phyloP scores from a whole-genome alignment of 495 filamentous ascomycete genomes.

The Acidomyces sp. region DNA sequence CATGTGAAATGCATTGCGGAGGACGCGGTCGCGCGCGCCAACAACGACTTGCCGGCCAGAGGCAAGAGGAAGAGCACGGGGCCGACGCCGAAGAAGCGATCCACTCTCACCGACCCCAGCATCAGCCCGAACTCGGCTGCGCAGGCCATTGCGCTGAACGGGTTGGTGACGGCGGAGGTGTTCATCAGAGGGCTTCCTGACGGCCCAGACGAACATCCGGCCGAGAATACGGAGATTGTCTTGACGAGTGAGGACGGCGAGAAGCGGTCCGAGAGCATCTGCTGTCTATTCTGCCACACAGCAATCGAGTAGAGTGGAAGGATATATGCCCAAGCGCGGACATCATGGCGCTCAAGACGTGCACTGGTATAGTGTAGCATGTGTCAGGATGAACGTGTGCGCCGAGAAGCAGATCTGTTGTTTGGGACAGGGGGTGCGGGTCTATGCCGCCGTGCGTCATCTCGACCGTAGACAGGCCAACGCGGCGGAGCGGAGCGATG shows the following conservation, averaged over 20 bases:
- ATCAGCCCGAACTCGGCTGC: conserved; percentile 1
- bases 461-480: too few species aligned
- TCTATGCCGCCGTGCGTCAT: too few species aligned
- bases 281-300: conserved; percentile 12
- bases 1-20: conserved; percentile 20
- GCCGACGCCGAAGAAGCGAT: conserved; percentile 3
- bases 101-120: too few species aligned
- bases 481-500: too few species aligned
- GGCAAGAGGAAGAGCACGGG: conserved; percentile 1
- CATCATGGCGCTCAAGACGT: too few species aligned
- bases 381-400: too few species aligned
- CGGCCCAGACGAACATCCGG: neutral
- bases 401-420: too few species aligned
- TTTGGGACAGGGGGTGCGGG: too few species aligned
- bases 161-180: conserved; percentile 1
- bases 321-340: too few species aligned
- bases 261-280: neutral
- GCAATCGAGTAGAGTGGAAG: conserved; percentile 8
- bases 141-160: neutral
- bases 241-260: conserved; percentile 10
- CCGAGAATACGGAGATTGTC: conserved; percentile 7
- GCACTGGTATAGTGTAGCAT: too few species aligned
- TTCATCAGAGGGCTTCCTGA: conserved; percentile 9
- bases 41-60: neutral
- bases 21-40: conserved; percentile 11